phyloP scores from a whole-genome alignment of 768 basidiomycete species.

The Fibroporia radiculosa region DNA sequence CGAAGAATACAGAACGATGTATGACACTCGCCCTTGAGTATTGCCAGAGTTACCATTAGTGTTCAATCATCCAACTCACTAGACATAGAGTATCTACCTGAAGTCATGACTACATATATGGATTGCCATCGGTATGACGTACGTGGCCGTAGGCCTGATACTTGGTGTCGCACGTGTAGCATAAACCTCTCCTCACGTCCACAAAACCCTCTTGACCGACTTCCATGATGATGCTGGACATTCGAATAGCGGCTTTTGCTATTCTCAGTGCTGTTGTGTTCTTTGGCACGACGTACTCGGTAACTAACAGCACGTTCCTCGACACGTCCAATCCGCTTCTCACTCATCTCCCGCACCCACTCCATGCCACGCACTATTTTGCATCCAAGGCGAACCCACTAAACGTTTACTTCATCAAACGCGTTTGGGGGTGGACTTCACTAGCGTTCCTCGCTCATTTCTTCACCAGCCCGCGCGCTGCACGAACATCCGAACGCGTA shows the following conservation, averaged over 20 bases:
- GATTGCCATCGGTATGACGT: no score
- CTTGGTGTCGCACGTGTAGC: background rate
- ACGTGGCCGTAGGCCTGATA: background rate
- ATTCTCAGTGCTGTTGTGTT: slow-evolving; percentile 40
- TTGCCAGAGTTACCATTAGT: no score
- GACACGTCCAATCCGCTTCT: slow-evolving; percentile 78
- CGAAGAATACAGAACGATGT: no score
- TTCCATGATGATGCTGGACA: slow-evolving; percentile 10
- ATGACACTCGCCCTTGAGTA: no score
- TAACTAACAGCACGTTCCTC: slow-evolving; percentile 60
- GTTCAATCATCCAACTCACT: no score
- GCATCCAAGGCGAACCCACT: slow-evolving; percentile 75
- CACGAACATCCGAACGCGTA: slow-evolving; percentile 35
- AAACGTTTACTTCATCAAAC: slow-evolving; percentile 85
- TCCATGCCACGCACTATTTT: slow-evolving; percentile 59
- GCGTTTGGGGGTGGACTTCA: slow-evolving; percentile 88
- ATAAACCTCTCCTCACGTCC: no score
- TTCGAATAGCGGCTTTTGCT: slow-evolving; percentile 25
- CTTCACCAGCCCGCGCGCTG: slow-evolving; percentile 44
- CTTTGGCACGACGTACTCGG: slow-evolving; percentile 60
- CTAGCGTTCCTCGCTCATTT: slow-evolving; percentile 52
- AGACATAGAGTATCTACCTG: no score
- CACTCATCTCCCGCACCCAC: slow-evolving; percentile 61
- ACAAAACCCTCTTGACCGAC: background rate
- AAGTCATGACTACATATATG: no score